phyloP scores from a whole-genome alignment of 768 basidiomycete genomes.

The Kwoniella mangroviensis region DNA sequence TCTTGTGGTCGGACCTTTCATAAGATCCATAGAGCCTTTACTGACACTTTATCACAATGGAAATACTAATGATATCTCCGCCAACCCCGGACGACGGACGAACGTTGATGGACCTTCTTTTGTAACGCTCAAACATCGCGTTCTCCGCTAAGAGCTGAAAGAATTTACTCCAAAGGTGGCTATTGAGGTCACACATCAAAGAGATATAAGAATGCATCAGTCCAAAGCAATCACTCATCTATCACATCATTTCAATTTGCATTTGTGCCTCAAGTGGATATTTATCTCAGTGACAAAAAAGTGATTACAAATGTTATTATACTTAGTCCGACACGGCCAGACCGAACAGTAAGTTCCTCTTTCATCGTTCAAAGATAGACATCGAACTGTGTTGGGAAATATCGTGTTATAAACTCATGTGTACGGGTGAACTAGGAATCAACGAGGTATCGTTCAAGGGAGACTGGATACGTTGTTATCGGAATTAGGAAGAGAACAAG shows the following conservation, averaged over 20 bases:
- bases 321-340: constrained; percentile 32
- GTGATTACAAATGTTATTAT: constrained; percentile 23
- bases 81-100: not conserved
- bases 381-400: not conserved
- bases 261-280: too few species aligned
- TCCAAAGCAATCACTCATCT: not conserved
- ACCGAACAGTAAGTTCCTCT: constrained; percentile 25
- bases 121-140: not conserved
- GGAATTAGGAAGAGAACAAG: constrained; percentile 23
- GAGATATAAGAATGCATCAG: not conserved
- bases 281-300: not conserved
- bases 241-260: not conserved
- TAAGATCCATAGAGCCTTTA: too few species aligned
- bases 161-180: not conserved
- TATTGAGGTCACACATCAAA: not conserved
- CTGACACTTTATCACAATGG: not conserved
- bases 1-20: too few species aligned
- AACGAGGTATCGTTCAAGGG: constrained; percentile 37
- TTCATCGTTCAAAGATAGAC: not conserved
- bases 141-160: not conserved
- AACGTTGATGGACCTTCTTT: not conserved
- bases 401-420: not conserved
- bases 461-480: constrained; percentile 29
- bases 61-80: not conserved
- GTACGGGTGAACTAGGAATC: constrained; percentile 21